Evolutionary conservation across 2,329 filamentous ascomycete species (phyloP), one percentile per base, ranked within the genome.

Genomic region (Hymenotorrendiella dingleyae): DNA sequence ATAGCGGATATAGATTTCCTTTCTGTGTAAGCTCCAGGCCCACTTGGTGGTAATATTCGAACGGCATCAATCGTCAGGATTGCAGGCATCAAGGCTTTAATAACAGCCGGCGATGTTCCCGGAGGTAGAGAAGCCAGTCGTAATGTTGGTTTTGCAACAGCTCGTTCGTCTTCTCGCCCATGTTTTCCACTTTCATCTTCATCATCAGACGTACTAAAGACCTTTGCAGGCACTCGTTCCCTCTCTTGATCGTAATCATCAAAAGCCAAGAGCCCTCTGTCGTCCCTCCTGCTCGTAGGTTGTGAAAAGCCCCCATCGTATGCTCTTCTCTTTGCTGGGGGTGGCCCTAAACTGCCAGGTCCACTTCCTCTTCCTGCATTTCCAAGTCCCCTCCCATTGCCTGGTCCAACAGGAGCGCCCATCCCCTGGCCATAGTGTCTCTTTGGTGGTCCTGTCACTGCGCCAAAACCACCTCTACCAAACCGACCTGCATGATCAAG

Each of bases 1-100:
- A 95, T 87, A 4, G 88, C 88, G 12, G 86, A 75, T 24, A 79
- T 74, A 2, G 82, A 84, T 57, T 81, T 89, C 45, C 84, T 76
- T 53, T 90, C 84, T 3, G 69, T 73, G 10, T 65, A 65, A 27
- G 64, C 59, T 12, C 65, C 67, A 2, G 75, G 65, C 2, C 71
- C 73, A 10, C 66, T 59, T 0, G 74, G 65, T 3, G 80, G 75
- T 21, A 85, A 64, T 22, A 93, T 79, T 57, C 83, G 84, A 38
- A 95, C 80, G 48, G 78, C 74, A 56, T 91, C 86, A 4, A 91
- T 79, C 0, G 64, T 73, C 40, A 94, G 59, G 16, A 69, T 78
- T 0, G 74, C 64, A 3, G 76, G 72, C 9, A 84, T 67, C 39
- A 84, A 58, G 2, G 75, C 70, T 58, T 76, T 81, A 54, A 84